phyloP scores from a whole-genome alignment of 495 filamentous ascomycete species.

The Aspergillus affinis region DNA sequence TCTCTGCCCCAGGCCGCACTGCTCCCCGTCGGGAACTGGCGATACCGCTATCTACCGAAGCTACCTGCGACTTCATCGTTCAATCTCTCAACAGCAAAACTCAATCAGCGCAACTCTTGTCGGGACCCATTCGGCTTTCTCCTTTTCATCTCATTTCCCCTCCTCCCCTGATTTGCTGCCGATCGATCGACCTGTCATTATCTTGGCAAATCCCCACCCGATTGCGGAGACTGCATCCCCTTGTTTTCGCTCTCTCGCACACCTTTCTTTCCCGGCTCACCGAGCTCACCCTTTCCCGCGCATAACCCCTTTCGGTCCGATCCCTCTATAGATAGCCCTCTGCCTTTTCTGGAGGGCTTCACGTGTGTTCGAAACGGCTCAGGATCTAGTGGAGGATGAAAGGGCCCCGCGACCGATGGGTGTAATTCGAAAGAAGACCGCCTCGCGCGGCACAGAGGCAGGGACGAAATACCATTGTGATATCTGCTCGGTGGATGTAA shows the following conservation, averaged over 20 bases:
- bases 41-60: slow-evolving; percentile 14
- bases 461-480: slow-evolving; percentile 96
- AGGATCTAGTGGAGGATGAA: slow-evolving; percentile 45
- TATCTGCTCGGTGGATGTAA: slow-evolving; percentile 92
- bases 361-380: slow-evolving; percentile 33
- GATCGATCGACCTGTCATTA: not conserved
- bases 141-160: not conserved
- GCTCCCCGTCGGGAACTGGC: slow-evolving; percentile 5
- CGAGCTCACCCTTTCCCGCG: slow-evolving; percentile 15
- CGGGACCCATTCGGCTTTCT: not conserved
- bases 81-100: not conserved
- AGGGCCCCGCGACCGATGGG: slow-evolving; percentile 64
- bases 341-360: slow-evolving; percentile 33
- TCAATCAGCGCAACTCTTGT: not conserved
- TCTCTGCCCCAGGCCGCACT: slow-evolving; percentile 1
- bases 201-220: slow-evolving; percentile 5
- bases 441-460: slow-evolving; percentile 82
- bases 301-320: slow-evolving; percentile 8
- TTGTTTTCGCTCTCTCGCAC: not conserved
- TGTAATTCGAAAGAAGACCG: slow-evolving; percentile 94
- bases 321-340: slow-evolving; percentile 27
- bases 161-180: not conserved
- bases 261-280: not conserved
- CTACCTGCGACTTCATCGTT: slow-evolving; percentile 13
- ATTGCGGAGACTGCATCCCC: slow-evolving; percentile 5